Evolutionary conservation across 129 eudicot species (phyloP), one percentile per base, ranked within the genome.

Genomic region (Chrysanthemum seticuspe): DNA sequence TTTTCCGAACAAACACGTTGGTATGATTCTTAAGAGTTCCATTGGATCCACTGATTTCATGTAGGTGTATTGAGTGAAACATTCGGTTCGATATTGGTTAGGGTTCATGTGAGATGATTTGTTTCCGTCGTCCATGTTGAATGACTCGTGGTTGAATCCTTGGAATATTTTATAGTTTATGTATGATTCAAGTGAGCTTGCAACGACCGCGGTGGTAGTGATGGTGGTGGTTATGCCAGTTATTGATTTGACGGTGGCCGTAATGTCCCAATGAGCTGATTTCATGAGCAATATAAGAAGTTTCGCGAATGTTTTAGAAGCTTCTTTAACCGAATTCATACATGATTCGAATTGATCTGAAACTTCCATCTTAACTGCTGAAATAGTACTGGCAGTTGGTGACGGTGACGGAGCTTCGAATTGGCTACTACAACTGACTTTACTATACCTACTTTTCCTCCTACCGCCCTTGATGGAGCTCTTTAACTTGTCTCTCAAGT

Each of bases 101-200:
- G 93, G 92, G 76, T 88, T 84, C 68, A 80, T 77, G 45, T 87
- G 75, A 1, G 97, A 88, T 52, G 87, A 83, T 13, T 86, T 74
- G 77, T 85, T 86, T 27, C 96, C 93, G 56, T 94, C 98, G 56
- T 94, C 98, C 88, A 94, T 84, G 86, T 90, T 87, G 86, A 87
- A 94, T 2, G 98, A 84, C 83, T 94, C 98, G 65, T 94, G 96
- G 71, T 94, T 96, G 29, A 94, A 94, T 3, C 98, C 98, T 76
- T 86, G 93, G 85, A 94, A 94, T 56, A 94, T 40, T 65, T 90
- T 90, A 6, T 93, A 85, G 52, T 83, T 86, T 47, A 88, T 82
- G 36, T 90, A 94, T 19, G 97, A 94, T 78, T 94, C 97, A 9
- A 94, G 80, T 44, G 99, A 87, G 61, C 47, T 40, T 90, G 94